Percentiles rank a stretch among this genome's conserved stretches.
Evolutionary conservation across 2,329 filamentous ascomycete species (phyloP).

Genomic region (Cladosporium sp.): DNA sequence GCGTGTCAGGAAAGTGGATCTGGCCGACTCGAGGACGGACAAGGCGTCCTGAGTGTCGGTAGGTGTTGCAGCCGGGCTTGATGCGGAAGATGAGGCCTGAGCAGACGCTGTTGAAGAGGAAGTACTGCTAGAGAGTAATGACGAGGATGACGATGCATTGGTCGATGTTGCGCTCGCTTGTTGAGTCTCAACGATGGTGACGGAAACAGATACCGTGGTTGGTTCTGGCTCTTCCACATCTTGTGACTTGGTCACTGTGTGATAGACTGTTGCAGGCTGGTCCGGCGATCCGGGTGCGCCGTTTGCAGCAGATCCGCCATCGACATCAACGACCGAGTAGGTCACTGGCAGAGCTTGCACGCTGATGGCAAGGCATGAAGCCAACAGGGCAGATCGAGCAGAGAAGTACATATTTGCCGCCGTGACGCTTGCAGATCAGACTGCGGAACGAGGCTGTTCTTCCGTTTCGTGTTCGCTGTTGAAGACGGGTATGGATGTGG

Average conservation of each 20-base stretch:
- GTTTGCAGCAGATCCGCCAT: slow-evolving; percentile 8
- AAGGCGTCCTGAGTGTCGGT: neutral
- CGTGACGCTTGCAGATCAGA: neutral
- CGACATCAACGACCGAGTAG: slow-evolving; percentile 19
- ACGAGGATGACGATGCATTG: neutral
- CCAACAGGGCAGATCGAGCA: slow-evolving; percentile 10
- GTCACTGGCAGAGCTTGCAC: slow-evolving; percentile 12
- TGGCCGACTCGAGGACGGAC: slow-evolving; percentile 6
- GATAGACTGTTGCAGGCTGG: slow-evolving; percentile 12
- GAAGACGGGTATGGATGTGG: neutral
- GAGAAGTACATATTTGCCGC: slow-evolving; percentile 12
- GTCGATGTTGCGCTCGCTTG: neutral
- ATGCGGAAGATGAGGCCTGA: neutral
- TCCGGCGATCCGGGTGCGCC: neutral
- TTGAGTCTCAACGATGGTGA: neutral
- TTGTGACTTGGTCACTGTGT: slow-evolving; percentile 16
- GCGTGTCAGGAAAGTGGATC: neutral
- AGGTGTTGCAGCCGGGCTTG: neutral
- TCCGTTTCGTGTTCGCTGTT: neutral
- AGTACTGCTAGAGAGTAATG: neutral
- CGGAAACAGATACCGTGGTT: slow-evolving; percentile 10
- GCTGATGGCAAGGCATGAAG: slow-evolving; percentile 13
- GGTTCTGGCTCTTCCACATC: slow-evolving; percentile 5
- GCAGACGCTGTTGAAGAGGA: neutral
- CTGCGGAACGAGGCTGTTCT: neutral